Conservation (phyloP, 768 basidiomycete genomes). For the Lactarius hatsudake region DNA sequence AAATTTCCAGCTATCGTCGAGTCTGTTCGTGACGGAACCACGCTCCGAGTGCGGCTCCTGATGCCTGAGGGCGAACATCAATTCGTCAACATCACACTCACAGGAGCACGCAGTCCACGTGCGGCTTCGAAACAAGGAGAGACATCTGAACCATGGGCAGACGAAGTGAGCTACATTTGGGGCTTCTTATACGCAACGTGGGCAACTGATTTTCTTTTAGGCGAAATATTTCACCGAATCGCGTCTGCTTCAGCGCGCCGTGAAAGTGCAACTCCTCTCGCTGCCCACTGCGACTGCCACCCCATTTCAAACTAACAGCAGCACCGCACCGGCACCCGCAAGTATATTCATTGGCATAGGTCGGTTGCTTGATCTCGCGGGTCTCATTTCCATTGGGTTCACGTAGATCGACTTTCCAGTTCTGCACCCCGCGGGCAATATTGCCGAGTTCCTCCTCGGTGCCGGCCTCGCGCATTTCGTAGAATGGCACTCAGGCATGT, state of each 20-base stretch:
- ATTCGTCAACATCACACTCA: conserved; percentile 79
- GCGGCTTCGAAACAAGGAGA: conserved; percentile 71
- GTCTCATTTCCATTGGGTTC: not conserved
- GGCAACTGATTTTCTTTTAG: conserved; percentile 39
- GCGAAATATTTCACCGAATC: conserved; percentile 94
- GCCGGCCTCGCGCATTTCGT: conserved; percentile 88
- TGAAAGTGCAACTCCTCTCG: conserved; percentile 75
- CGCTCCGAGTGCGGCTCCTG: conserved; percentile 81
- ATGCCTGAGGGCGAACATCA: conserved; percentile 91
- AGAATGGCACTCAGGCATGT: conserved; percentile 97
- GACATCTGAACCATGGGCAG: conserved; percentile 76
- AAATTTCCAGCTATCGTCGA: conserved; percentile 75
- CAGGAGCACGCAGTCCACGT: conserved; percentile 77
- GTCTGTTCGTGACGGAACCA: conserved; percentile 90
- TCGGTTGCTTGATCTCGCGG: conserved; percentile 33
- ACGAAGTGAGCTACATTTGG: conserved; percentile 61
- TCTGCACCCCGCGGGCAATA: conserved; percentile 90
- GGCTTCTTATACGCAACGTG: not conserved
- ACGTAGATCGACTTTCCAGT: conserved; percentile 40
- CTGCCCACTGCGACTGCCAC: conserved; percentile 75
- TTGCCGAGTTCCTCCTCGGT: conserved; percentile 83
- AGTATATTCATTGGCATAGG: conserved; percentile 89
- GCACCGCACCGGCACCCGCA: conserved; percentile 59
- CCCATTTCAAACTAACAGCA: conserved; percentile 68
- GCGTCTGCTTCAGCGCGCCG: conserved; percentile 74